These are phyloP conservation scores for Paspalum vaginatum DNA, from an alignment of 176 grass and related monocot species.

Conservation along the genomic window DNA sequence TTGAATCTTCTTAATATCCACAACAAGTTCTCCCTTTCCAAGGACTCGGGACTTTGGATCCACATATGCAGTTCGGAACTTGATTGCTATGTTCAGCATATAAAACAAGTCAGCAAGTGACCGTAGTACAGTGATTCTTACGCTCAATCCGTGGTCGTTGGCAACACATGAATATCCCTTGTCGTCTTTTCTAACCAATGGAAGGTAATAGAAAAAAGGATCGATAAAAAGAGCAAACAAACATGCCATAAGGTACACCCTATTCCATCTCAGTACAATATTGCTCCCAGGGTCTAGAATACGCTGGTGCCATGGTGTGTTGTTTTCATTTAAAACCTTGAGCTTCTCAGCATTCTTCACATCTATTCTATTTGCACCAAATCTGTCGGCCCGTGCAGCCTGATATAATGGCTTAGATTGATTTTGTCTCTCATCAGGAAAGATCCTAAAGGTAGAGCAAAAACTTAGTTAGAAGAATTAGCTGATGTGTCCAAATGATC, in stretches of 20 bases:
- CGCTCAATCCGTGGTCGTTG: slow-evolving; percentile 50
- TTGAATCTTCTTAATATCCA: slow-evolving; percentile 69
- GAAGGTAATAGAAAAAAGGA: slow-evolving; percentile 84
- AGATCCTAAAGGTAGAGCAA: slow-evolving; percentile 53
- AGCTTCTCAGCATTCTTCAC: slow-evolving; percentile 45
- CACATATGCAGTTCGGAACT: slow-evolving; percentile 86
- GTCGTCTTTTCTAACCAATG: slow-evolving; percentile 24
- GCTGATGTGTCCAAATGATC: not conserved
- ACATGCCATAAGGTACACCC: slow-evolving; percentile 67
- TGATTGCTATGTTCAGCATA: slow-evolving; percentile 68
- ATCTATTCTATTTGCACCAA: slow-evolving; percentile 50
- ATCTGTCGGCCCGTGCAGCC: slow-evolving; percentile 44
- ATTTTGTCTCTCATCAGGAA: slow-evolving; percentile 71
- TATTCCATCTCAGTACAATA: slow-evolving; percentile 72
- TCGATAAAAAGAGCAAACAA: slow-evolving; percentile 77
- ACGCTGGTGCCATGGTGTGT: slow-evolving; percentile 36
- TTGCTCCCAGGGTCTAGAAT: slow-evolving; percentile 70
- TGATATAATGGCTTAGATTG: slow-evolving; percentile 56
- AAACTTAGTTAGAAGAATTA: not conserved
- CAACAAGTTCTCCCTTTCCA: slow-evolving; percentile 77
- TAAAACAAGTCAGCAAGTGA: slow-evolving; percentile 78
- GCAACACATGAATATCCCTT: slow-evolving; percentile 34
- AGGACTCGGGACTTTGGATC: slow-evolving; percentile 71
- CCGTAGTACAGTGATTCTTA: slow-evolving; percentile 57
- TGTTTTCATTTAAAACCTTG: slow-evolving; percentile 53